Evolutionary conservation across 495 filamentous ascomycete species (phyloP), one percentile per base, ranked within the genome.

Genomic region (Parathielavia appendiculata): DNA sequence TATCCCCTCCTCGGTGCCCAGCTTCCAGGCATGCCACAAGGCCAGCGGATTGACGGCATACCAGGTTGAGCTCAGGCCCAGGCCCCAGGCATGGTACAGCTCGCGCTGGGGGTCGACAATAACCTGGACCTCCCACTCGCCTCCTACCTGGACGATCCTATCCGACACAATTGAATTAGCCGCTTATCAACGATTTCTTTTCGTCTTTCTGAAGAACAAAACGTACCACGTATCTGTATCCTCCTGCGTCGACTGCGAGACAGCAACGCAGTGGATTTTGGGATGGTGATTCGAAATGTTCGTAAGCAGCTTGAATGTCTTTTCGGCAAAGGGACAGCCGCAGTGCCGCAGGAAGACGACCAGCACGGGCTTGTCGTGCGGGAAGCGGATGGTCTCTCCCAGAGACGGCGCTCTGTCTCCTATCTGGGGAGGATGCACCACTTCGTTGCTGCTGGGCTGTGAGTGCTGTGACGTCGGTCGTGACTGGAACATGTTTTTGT

Each of bases 261-360:
- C 67, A 30, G 82, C 82, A 44, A 85, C 67, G 73, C 79, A 84
- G 58, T 73, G 66, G 2, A 84, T 66, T n/a, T 75, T 61, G 0
- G 74, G 73, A 62, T 85, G 69, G 10, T 66, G 49, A 23, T 58
- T 63, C 11, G 83, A 49, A 4, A 63, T 11, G 52, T 41, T 35
- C 20, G 61, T 39, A 20, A 60, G 38, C 20, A 23, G 23, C 14
- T 19, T 41, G 38, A 55, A 61, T 12, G 36, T 61, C 41, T 55
- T 61, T 38, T 51, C 52, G 12, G 58, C 58, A 19, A 56, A 85
- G 9, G 82, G 83, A 72, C 79, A 83, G 14, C 83, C 81, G 63
- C 80, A 85, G 64, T 85, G 82, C 26, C 83, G 70, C 5, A 87
- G 66, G 64, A 86, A 87, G 32, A 79, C 71, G 20, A 85, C 67